Conservation (phyloP, 2,329 filamentous ascomycete species). For the Aureobasidium sp. region DNA sequence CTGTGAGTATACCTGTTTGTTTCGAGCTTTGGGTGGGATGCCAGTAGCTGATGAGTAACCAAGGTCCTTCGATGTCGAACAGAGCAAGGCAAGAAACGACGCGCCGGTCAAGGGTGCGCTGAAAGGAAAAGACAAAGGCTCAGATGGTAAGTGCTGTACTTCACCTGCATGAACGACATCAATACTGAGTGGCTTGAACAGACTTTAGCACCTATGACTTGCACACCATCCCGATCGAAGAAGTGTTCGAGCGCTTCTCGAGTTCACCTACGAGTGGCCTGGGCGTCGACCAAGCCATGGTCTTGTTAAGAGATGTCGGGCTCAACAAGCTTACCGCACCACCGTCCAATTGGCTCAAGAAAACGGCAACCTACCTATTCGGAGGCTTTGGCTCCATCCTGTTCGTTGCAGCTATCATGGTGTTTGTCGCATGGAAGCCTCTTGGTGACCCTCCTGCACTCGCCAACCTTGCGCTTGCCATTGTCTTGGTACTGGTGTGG, state of each 20-base stretch:
- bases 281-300: constrained; percentile 50
- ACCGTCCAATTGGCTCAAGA: constrained; percentile 52
- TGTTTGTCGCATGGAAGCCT: constrained; percentile 71
- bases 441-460: constrained; percentile 63
- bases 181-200: constrained; percentile 12
- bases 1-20: constrained; percentile 22
- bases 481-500: constrained; percentile 68
- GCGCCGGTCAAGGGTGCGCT: constrained; percentile 21
- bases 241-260: constrained; percentile 54
- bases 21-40: not conserved
- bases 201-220: constrained; percentile 52
- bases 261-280: constrained; percentile 54
- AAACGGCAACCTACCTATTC: constrained; percentile 64
- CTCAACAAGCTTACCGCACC: constrained; percentile 61
- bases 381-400: constrained; percentile 69
- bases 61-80: constrained; percentile 38
- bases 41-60: constrained; percentile 7
- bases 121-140: constrained; percentile 25
- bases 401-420: constrained; percentile 60
- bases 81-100: constrained; percentile 24
- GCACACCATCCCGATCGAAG: constrained; percentile 54
- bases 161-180: not conserved
- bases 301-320: constrained; percentile 54
- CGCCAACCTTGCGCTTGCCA: constrained; percentile 66
- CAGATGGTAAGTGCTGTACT: constrained; percentile 25